Base-by-base conservation (phyloP, 768 basidiomycete species). In the Hortiboletus campestris region DNA sequence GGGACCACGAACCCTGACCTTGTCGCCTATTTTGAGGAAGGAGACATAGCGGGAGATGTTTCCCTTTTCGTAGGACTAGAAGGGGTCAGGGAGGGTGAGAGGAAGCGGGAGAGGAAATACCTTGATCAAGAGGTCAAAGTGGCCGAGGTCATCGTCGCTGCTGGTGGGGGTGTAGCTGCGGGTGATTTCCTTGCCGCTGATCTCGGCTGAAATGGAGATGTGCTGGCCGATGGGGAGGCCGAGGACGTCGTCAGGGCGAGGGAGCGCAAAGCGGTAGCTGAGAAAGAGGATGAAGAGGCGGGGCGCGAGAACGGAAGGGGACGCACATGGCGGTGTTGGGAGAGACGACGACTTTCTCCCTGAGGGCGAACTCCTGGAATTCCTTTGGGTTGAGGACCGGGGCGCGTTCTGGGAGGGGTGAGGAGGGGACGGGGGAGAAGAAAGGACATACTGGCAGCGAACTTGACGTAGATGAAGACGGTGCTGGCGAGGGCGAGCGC, bases 101-200 rank as follows among this genome's bases (percentile, higher is more conserved):
- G 46, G n/a, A 47, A 28, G 2, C 7, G 8, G 34, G 25, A 46
- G 40, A 25, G 34, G 22, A 57, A 66, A 54, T 66, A 91, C 94
- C 87, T 99, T 99, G 78, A 99, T 89, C 65, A 99, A 83, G 56
- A 99, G 85, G 73, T 98, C 95, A 71, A 99, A 98, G 75, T 89
- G 83, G 46, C 97, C 97, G 47, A 80, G 82, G 76, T 98, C 89
- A 54, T 96, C 91, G 68, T 98, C 92, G 65, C 88, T 88, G 69
- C 88, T 92, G 22, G 94, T 93, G 51, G 97, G 97, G 19, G 97
- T 99, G 77, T 99, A 99, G 73, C 86, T 92, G 57, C 97, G 86
- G 65, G 84, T 81, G 66, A 99, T 77, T 40, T 87, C 81, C 78
- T 98, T 98, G 65, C 93, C 95, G 63, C 88, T 83, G 60, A 98